phyloP scores from a whole-genome alignment of 2,329 filamentous ascomycete genomes.

The Teratosphaeria epicoccoides region DNA sequence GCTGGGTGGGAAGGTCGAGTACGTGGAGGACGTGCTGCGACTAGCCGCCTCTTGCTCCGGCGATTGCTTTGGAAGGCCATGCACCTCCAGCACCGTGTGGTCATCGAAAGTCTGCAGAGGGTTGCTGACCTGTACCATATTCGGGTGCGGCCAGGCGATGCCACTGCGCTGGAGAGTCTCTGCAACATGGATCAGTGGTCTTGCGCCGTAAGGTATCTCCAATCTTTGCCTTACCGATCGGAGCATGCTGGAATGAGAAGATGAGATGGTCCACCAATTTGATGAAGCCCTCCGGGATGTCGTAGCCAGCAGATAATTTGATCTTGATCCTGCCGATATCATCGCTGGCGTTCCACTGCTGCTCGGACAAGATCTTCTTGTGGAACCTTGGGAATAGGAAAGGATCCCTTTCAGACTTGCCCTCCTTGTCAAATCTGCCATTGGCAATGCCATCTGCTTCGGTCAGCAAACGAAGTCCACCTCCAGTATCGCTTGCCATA shows the following conservation, averaged over 20 bases:
- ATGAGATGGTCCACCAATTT: conserved; percentile 60
- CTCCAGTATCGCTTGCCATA: conserved; percentile 21
- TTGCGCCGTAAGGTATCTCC: neutral
- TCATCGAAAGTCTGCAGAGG: neutral
- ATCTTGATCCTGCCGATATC: conserved; percentile 65
- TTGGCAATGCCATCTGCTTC: neutral
- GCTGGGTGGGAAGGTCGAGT: conserved; percentile 2
- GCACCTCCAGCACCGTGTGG: neutral
- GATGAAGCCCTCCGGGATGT: conserved; percentile 39
- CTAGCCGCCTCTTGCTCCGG: neutral
- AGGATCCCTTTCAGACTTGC: conserved; percentile 17
- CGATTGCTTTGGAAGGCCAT: neutral
- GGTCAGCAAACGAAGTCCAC: neutral
- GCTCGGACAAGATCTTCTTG: conserved; percentile 56
- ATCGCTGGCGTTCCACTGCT: conserved; percentile 61
- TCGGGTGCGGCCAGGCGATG: conserved; percentile 70
- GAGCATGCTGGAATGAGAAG: conserved; percentile 80
- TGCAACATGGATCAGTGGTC: conserved; percentile 24
- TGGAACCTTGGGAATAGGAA: conserved; percentile 66
- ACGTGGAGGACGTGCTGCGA: conserved; percentile 4
- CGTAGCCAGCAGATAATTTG: conserved; percentile 62
- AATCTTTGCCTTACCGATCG: conserved; percentile 44
- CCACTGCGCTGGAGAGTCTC: conserved; percentile 61
- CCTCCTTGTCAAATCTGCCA: neutral
- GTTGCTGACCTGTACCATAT: conserved; percentile 50